Evolutionary conservation across 257 asterid genomes (phyloP), one percentile per base, ranked within the genome.

Genomic region (Fraxinus anomala): DNA sequence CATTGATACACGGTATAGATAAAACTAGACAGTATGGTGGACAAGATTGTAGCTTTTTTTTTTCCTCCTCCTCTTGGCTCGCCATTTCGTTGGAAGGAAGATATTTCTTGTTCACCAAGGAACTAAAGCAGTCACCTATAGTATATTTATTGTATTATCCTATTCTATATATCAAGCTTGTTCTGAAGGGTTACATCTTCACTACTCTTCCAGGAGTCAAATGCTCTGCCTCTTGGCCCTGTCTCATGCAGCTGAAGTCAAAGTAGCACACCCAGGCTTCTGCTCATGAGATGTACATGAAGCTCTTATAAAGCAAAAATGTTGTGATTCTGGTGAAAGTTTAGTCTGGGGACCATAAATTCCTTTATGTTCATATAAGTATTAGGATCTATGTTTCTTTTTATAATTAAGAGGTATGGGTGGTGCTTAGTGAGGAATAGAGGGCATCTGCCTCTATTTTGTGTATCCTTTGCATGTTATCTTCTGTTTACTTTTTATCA

Each of bases 151-250:
- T n/a, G 40, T 47, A 65, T 63, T 63, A 63, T 63, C 34, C 65
- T 66, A 39, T 65, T 12, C 66, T 76, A 59, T 59, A 19, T 40
- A 40, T 24, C 19, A 63, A 26, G 69, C 19, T 9, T 63, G 17
- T 87, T 83, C 88, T 86, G 78, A 88, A 88, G 84, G 88, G 70
- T 85, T 69, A 75, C 76, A 74, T 82, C 74, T 83, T 86, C 73
- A 77, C 77, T 85, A 73, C 84, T 85, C 84, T 88, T 89, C 97
- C 90, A 86, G 93, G 94, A 89, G 85, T 89, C 90, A 85, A 88
- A 86, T 85, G 86, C 87, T 85, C 86, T 81, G 86, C 86, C 88
- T 80, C 88, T 85, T 87, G 89, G 34, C 69, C 85, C 79, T 79
- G 84, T 87, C 88, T 87, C 92, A 88, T 87, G 91, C 85, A 69